Evolutionary conservation across 2,329 filamentous ascomycete genomes (phyloP).

Genomic region (Cladosporium sp.): DNA sequence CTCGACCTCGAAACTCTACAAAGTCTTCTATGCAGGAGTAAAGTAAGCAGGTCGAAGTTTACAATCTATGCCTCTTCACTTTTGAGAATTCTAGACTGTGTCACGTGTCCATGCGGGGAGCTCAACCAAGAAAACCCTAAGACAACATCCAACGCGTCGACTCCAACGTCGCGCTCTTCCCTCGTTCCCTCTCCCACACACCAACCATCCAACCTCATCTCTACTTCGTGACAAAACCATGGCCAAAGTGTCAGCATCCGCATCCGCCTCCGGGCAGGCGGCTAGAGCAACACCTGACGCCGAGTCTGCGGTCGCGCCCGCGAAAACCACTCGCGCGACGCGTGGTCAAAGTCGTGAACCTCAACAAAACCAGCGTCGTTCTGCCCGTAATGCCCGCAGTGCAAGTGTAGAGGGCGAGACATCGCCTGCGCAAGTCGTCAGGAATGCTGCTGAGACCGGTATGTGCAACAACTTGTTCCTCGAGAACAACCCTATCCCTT

Average conservation of each 20-base stretch:
- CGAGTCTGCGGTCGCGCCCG: conserved; percentile 20
- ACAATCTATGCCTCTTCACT: background rate
- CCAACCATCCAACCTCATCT: background rate
- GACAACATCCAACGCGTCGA: background rate
- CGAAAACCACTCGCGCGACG: conserved; percentile 32
- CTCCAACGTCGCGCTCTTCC: conserved; percentile 4
- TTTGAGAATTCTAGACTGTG: background rate
- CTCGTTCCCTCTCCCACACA: background rate
- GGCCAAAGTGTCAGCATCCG: conserved; percentile 11
- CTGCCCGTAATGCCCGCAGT: conserved; percentile 12
- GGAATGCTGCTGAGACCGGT: conserved; percentile 5
- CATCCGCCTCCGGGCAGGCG: conserved; percentile 2
- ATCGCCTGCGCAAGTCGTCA: conserved; percentile 22
- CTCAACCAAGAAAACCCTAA: background rate
- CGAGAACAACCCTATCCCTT: conserved; percentile 16
- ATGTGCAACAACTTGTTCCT: background rate
- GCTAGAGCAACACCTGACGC: conserved; percentile 18
- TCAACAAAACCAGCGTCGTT: conserved; percentile 17
- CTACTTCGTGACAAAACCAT: background rate
- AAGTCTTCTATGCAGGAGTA: background rate
- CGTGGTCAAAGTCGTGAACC: conserved; percentile 47
- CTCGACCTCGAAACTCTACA: background rate
- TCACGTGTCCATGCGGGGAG: background rate
- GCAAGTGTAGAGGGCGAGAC: conserved; percentile 23
- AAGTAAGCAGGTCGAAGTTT: background rate